Conservation (phyloP, 768 basidiomycete species). For the Daedaleopsis sinensis region DNA sequence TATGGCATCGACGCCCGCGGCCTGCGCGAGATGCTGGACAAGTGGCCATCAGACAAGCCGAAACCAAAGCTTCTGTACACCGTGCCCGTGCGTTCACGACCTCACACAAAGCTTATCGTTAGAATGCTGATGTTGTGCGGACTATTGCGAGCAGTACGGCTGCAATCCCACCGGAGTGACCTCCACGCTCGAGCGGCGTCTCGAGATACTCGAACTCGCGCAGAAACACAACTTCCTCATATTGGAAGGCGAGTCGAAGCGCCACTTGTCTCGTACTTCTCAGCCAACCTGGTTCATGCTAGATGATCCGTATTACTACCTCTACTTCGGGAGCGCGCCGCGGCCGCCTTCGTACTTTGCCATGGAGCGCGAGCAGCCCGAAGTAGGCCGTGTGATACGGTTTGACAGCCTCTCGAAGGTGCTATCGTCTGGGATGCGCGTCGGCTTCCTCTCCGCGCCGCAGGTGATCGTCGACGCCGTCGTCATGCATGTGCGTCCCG, state of each 20-base stretch:
- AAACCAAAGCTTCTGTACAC: conserved; percentile 84
- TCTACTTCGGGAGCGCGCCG: conserved; percentile 70
- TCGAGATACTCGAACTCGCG: conserved; percentile 72
- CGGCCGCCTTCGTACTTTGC: conserved; percentile 81
- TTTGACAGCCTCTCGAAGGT: conserved; percentile 93
- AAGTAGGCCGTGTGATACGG: conserved; percentile 78
- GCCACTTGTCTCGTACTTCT: background rate
- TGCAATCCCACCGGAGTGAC: conserved; percentile 89
- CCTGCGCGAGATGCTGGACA: conserved; percentile 65
- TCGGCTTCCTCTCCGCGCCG: conserved; percentile 84
- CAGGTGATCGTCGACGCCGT: conserved; percentile 66
- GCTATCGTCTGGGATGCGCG: conserved; percentile 72
- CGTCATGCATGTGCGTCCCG: conserved; percentile 61
- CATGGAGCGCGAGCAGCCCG: conserved; percentile 67
- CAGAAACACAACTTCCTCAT: conserved; percentile 78
- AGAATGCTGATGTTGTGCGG: conserved; percentile 3
- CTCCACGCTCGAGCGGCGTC: conserved; percentile 65
- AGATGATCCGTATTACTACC: conserved; percentile 83
- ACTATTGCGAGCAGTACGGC: conserved; percentile 55
- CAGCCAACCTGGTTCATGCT: background rate
- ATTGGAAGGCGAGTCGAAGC: conserved; percentile 66
- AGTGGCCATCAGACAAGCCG: conserved; percentile 72
- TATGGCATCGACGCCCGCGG: conserved; percentile 65
- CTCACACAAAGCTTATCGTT: background rate
- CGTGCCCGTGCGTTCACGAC: conserved; percentile 54